phyloP scores from a whole-genome alignment of 164 flowering plant species.

The Houttuynia cordata region DNA sequence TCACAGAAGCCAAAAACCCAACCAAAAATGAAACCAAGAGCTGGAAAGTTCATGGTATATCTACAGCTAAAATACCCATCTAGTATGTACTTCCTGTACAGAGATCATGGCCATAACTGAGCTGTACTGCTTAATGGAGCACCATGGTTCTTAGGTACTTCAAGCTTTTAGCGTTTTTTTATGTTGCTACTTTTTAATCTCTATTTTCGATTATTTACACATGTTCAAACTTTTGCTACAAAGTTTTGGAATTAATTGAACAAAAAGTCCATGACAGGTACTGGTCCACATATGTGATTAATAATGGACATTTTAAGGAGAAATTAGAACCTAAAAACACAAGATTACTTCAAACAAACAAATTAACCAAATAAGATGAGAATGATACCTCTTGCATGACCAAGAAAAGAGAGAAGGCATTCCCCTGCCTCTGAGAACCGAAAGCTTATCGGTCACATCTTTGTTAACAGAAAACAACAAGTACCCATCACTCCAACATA shows the following conservation, averaged over 20 bases:
- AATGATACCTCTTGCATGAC: slow-evolving; percentile 78
- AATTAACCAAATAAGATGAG: background rate
- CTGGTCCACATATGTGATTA: no score
- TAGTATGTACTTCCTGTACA: no score
- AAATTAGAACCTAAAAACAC: background rate
- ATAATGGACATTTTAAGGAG: no score
- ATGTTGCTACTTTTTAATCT: no score
- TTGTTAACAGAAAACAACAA: background rate
- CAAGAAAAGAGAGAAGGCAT: slow-evolving; percentile 86
- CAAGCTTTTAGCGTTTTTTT: no score
- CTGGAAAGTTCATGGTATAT: background rate
- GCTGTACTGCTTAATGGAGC: no score
- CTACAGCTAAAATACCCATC: background rate
- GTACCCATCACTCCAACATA: background rate
- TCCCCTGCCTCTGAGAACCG: slow-evolving; percentile 61
- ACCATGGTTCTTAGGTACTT: no score
- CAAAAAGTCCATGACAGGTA: no score
- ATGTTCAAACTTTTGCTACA: no score
- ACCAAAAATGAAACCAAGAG: background rate
- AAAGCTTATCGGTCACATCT: slow-evolving; percentile 71
- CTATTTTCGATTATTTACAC: no score
- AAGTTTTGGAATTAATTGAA: no score
- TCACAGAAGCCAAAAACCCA: background rate
- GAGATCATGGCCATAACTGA: no score
- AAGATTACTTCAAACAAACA: background rate